phyloP scores from a whole-genome alignment of 169 alveolate genomes.

The Perkinsus olseni region DNA sequence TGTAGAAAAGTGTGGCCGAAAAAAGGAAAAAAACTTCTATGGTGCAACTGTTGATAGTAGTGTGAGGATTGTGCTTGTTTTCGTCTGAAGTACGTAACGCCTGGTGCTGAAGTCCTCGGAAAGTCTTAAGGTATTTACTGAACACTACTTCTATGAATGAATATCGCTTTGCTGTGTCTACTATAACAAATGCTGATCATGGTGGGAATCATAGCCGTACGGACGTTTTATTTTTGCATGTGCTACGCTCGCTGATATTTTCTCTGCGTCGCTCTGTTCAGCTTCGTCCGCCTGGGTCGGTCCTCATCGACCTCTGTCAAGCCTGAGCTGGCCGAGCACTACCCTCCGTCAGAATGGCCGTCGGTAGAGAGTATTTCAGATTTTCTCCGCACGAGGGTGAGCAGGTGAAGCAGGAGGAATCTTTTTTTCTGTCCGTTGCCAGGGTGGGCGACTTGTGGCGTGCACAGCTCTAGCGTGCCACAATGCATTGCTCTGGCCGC shows the following conservation, averaged over 20 bases:
- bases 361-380: neutral
- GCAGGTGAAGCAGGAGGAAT: neutral
- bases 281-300: neutral
- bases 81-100: too few species aligned
- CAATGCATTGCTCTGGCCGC: neutral
- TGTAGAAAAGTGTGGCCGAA: too few species aligned
- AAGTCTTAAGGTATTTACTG: too few species aligned
- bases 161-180: too few species aligned
- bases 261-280: neutral
- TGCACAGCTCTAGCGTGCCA: neutral
- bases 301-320: neutral
- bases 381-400: neutral
- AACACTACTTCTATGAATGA: too few species aligned
- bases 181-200: too few species aligned
- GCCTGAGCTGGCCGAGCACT: neutral
- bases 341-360: neutral
- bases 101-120: too few species aligned
- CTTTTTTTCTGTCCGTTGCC: neutral
- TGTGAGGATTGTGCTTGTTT: too few species aligned
- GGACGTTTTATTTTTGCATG: too few species aligned
- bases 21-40: too few species aligned
- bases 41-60: too few species aligned
- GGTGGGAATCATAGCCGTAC: too few species aligned
- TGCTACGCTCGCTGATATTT: neutral
- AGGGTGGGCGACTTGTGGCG: neutral